Base-by-base conservation (phyloP, 73 alveolate genomes). In the Paramecium tetraurelia region DNA sequence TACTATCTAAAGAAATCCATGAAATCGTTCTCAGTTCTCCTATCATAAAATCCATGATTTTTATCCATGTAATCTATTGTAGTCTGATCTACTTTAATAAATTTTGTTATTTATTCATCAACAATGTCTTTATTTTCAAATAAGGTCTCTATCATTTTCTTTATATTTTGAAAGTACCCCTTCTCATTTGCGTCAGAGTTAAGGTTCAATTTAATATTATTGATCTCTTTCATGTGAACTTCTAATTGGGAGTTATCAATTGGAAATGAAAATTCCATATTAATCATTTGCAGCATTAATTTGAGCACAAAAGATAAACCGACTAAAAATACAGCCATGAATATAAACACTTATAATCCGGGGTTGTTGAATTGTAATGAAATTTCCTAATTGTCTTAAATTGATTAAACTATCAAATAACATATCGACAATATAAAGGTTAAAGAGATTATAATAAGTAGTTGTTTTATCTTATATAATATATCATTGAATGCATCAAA, bases 51-150 rank as follows among this genome's bases (percentile, higher is more conserved):
- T 10, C 59, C 59, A 36, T 36, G 59, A 31, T 35, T 40, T 72
- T 72, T 72, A 16, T 40, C 59, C 59, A 72, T 35, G 7, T 33
- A 72, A 36, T 72, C 86, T 5, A 40, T 43, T 14, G 36, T 22
- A 16, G 59, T 21, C n/a, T 33, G n/a, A 36, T 72, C 86, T 33
- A 35, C 86, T 72, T 72, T 72, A 29, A 72, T 72, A 11, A 36
- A 72, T 72, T 72, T 72, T 8, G 46, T 40, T 10, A 72, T 72
- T 36, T 72, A 38, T 38, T 72, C 86, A 72, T 72, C 86, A 72
- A 72, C 86, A 1, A 72, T 40, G 14, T 72, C 86, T 33, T 72
- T 72, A 16, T 36, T 72, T 35, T 72, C 86, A 72, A 72, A 72
- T 14, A 72, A 40, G 36, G 84, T 12, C 24, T 63, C 84, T 63